Evolutionary conservation across 2,329 filamentous ascomycete species (phyloP).

Genomic region (Sporothrix globosa): DNA sequence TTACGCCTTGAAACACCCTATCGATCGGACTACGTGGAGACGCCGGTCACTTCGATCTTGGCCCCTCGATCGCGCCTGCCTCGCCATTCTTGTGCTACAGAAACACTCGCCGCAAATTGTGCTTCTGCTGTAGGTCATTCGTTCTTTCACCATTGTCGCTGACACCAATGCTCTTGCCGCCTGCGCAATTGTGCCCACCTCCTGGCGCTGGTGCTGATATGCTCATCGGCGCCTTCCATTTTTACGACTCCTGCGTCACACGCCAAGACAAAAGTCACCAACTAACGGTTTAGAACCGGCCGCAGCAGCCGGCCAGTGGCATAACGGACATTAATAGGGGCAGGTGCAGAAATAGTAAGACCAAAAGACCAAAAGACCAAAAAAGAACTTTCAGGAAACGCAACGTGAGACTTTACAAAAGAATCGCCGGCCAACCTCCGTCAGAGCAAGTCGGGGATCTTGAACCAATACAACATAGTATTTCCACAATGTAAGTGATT

Average conservation of each 20-base stretch:
- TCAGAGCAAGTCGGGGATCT: background rate
- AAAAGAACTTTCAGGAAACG: background rate
- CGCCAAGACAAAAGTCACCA: slow-evolving; percentile 17
- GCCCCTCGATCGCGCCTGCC: slow-evolving; percentile 15
- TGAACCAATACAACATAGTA: background rate
- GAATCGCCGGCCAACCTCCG: slow-evolving; percentile 3
- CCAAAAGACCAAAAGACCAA: too few species aligned
- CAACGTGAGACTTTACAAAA: background rate
- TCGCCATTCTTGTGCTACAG: background rate
- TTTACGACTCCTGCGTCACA: slow-evolving; percentile 4
- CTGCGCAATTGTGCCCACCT: background rate
- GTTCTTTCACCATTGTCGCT: background rate
- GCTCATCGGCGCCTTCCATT: slow-evolving; percentile 9
- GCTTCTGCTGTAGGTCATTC: too few species aligned
- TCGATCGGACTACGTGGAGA: slow-evolving; percentile 19
- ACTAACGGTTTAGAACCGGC: background rate
- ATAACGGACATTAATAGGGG: background rate
- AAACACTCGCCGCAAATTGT: background rate
- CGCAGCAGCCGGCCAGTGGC: slow-evolving; percentile 20
- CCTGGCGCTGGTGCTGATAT: slow-evolving; percentile 14
- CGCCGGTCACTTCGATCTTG: background rate
- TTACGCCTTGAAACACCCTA: background rate
- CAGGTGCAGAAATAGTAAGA: background rate
- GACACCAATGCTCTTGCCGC: background rate
- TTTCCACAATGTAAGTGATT: background rate